phyloP scores from a whole-genome alignment of 495 filamentous ascomycete species.

The Daldinia grandis region DNA sequence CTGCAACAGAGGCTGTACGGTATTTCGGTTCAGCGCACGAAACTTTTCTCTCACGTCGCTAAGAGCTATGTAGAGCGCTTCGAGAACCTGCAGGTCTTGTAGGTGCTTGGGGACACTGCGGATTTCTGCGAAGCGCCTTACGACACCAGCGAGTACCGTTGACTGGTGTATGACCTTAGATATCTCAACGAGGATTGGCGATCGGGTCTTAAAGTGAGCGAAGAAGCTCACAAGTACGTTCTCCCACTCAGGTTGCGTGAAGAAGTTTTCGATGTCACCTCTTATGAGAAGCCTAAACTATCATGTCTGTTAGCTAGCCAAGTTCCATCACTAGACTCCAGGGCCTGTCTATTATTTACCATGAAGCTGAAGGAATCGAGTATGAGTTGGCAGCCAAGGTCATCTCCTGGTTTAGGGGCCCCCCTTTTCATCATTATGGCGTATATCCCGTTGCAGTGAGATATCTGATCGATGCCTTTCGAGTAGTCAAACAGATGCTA shows the following conservation, averaged over 20 bases:
- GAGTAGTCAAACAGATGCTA: conserved; percentile 26
- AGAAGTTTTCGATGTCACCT: conserved; percentile 25
- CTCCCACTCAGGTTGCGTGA: conserved; percentile 16
- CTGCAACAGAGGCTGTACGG: conserved; percentile 18
- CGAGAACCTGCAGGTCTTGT: neutral
- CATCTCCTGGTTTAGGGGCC: conserved; percentile 15
- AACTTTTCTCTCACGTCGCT: neutral
- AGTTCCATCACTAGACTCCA: neutral
- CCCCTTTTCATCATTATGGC: conserved; percentile 24
- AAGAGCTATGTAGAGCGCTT: neutral
- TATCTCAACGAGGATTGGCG: conserved; percentile 18
- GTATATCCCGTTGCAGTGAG: conserved; percentile 30
- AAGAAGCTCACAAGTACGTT: conserved; percentile 11
- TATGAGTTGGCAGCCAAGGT: conserved; percentile 25
- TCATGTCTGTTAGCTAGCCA: conserved; percentile 12
- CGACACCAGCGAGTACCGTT: neutral
- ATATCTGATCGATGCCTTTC: conserved; percentile 16
- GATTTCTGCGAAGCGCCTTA: conserved; percentile 4
- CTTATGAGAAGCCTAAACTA: conserved; percentile 10
- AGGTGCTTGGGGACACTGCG: neutral
- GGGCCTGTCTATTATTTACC: conserved; percentile 3
- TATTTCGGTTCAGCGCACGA: conserved; percentile 3
- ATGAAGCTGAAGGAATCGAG: conserved; percentile 24
- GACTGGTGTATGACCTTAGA: conserved; percentile 13
- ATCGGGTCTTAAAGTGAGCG: conserved; percentile 3